Conservation (phyloP, 176 grass and related monocot species). For the Oryza rufipogon region DNA sequence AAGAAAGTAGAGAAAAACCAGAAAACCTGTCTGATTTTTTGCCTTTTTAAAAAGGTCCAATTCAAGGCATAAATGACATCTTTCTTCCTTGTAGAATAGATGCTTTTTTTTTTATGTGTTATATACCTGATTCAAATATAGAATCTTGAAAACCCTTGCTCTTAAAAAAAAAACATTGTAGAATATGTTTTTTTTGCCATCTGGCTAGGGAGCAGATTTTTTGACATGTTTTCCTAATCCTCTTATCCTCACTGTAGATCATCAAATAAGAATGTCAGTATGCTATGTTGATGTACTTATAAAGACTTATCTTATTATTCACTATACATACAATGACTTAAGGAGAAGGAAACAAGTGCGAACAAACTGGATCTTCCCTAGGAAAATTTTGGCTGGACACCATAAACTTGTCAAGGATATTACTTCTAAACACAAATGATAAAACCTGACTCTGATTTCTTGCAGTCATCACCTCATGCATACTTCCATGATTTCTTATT, state of each 20-base stretch:
- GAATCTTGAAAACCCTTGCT: background rate
- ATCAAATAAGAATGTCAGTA: background rate
- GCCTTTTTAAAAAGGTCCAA: background rate
- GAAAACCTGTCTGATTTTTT: background rate
- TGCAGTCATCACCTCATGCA: background rate
- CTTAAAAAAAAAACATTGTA: background rate
- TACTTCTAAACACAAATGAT: background rate
- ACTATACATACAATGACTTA: background rate
- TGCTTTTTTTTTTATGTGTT: background rate
- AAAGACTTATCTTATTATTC: background rate
- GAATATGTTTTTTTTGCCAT: background rate
- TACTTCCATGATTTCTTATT: background rate
- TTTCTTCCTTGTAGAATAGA: conserved; percentile 14
- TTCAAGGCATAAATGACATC: conserved; percentile 21
- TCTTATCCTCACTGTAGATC: no score
- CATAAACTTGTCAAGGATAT: conserved; percentile 17
- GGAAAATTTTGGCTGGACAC: background rate
- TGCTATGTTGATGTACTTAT: background rate
- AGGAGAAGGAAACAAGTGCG: background rate
- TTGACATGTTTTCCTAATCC: background rate
- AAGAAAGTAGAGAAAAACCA: background rate
- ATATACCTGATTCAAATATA: conserved; percentile 13
- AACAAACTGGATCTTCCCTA: background rate
- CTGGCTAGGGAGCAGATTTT: background rate
- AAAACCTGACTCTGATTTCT: background rate